A percentile compares a stretch with the other conserved stretches of the same genome.
Conservation (phyloP, 2,329 filamentous ascomycete species). For the Claviceps sp. region DNA sequence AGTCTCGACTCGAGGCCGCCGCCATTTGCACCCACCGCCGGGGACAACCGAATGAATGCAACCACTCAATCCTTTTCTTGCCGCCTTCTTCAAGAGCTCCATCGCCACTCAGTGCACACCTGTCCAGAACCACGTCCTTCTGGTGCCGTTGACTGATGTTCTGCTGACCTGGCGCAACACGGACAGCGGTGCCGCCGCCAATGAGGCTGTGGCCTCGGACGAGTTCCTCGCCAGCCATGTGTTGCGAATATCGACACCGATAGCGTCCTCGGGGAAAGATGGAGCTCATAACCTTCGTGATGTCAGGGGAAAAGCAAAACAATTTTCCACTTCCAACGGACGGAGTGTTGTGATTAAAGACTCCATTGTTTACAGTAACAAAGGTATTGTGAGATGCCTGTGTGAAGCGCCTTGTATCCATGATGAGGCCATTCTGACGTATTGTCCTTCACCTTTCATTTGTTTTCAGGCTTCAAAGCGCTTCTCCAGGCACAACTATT, state of each 20-base stretch:
- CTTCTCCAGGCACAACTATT: conserved; percentile 81
- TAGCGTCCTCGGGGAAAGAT: conserved; percentile 41
- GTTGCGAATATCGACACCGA: conserved; percentile 58
- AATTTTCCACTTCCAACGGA: conserved; percentile 85
- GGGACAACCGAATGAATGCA: conserved; percentile 52
- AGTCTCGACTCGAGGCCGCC: conserved; percentile 15
- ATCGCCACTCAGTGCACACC: conserved; percentile 84
- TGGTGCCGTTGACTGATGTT: conserved; percentile 87
- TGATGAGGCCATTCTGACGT: background rate
- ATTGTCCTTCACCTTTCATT: background rate
- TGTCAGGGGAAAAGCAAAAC: conserved; percentile 81
- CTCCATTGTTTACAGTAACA: conserved; percentile 85
- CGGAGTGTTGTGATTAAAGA: conserved; percentile 92
- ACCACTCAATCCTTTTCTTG: conserved; percentile 96
- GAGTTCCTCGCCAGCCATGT: conserved; percentile 97
- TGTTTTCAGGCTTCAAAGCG: conserved; percentile 64
- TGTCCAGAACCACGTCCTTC: conserved; percentile 80
- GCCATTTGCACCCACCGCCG: conserved; percentile 14
- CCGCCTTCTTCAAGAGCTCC: conserved; percentile 96
- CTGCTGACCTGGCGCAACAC: conserved; percentile 78
- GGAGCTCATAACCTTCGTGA: conserved; percentile 57
- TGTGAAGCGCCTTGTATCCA: background rate
- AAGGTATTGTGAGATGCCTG: conserved; percentile 43
- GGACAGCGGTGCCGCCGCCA: conserved; percentile 63
- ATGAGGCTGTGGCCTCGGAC: conserved; percentile 75